Evolutionary conservation across 1,139 yeast genomes (phyloP).

Genomic region (Eremothecium cymbalariae): DNA sequence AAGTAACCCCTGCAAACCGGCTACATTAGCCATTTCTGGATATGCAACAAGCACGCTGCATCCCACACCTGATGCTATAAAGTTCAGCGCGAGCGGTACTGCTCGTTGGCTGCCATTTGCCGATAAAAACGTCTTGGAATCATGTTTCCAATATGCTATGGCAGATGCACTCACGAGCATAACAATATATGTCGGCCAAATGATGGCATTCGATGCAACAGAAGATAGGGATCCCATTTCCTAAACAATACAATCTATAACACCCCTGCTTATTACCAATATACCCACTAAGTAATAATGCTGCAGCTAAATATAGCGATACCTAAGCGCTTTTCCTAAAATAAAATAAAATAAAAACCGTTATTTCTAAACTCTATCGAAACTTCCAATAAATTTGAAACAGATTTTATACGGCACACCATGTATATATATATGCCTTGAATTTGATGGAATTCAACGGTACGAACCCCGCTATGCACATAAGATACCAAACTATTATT

Average conservation of each 20-base stretch:
- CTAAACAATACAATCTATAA: not conserved
- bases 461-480: too few species aligned
- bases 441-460: too few species aligned
- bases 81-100: constrained; percentile 73
- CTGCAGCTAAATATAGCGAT: too few species aligned
- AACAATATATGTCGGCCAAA: constrained; percentile 64
- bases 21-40: constrained; percentile 74
- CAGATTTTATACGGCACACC: too few species aligned
- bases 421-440: too few species aligned
- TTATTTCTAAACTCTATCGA: too few species aligned
- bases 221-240: constrained; percentile 33
- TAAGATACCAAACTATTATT: too few species aligned
- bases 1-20: constrained; percentile 81
- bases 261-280: not conserved
- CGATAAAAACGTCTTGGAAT: constrained; percentile 49
- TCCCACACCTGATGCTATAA: constrained; percentile 90
- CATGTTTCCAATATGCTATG: constrained; percentile 47
- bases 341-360: too few species aligned
- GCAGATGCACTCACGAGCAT: constrained; percentile 53
- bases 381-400: too few species aligned
- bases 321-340: too few species aligned
- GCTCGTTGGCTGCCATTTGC: constrained; percentile 78
- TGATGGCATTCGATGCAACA: constrained; percentile 65
- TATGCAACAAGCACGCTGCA: constrained; percentile 83
- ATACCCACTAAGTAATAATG: too few species aligned